These are phyloP conservation scores for Mucor piriformis DNA, from an alignment of 371 early-diverging fungal genomes.

Conservation along the genomic window DNA sequence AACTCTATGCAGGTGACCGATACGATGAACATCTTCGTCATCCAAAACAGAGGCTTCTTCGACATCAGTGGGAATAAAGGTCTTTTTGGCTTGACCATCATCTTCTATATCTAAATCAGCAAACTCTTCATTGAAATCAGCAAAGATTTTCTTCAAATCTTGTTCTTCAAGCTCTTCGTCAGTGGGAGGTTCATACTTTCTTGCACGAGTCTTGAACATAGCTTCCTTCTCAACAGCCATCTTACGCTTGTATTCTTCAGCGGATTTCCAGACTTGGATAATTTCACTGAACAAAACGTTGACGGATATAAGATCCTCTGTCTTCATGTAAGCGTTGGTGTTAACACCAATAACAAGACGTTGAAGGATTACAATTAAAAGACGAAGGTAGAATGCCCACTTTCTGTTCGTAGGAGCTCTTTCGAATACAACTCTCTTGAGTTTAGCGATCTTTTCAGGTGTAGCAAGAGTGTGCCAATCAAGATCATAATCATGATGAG, in stretches of 20 bases:
- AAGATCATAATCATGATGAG: constrained; percentile 35
- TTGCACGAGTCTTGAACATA: constrained; percentile 75
- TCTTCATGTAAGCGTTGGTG: constrained; percentile 55
- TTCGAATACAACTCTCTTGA: constrained; percentile 59
- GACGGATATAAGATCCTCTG: constrained; percentile 55
- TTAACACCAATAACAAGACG: constrained; percentile 56
- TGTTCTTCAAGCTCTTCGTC: constrained; percentile 77
- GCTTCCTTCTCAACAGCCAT: constrained; percentile 73
- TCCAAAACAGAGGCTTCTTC: constrained; percentile 62
- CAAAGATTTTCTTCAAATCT: constrained; percentile 76
- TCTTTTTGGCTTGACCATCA: constrained; percentile 14
- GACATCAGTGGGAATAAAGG: constrained; percentile 30
- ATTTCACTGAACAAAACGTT: constrained; percentile 67
- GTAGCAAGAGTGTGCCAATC: constrained; percentile 55
- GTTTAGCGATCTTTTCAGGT: constrained; percentile 39
- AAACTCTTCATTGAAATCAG: constrained; percentile 71
- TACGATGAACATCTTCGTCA: constrained; percentile 54
- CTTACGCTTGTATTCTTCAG: constrained; percentile 68
- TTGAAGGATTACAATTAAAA: constrained; percentile 62
- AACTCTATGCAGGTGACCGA: constrained; percentile 48
- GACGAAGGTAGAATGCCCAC: constrained; percentile 68
- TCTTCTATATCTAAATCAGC: constrained; percentile 42
- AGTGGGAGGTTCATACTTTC: constrained; percentile 63
- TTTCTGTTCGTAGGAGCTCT: constrained; percentile 53
- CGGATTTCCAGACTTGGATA: constrained; percentile 71